A percentile compares a stretch with the other conserved stretches of the same genome.
phyloP scores from a whole-genome alignment of 2,329 filamentous ascomycete species.

The Penicillium janthinellum region DNA sequence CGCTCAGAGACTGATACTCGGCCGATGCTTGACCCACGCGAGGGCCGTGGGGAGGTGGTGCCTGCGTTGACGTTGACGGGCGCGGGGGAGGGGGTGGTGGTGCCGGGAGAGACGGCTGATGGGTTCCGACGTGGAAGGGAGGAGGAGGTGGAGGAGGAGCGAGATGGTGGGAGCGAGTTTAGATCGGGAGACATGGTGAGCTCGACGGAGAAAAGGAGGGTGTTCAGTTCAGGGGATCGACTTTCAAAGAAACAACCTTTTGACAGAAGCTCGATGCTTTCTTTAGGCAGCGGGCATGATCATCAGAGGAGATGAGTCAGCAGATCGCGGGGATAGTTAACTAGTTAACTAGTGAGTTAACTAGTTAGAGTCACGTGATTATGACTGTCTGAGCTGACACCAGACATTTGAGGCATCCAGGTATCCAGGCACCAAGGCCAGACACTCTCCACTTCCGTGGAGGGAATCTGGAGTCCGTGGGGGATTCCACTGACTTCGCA shows the following conservation, averaged over 20 bases:
- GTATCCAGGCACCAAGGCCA: neutral
- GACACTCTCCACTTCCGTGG: neutral
- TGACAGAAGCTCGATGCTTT: constrained; percentile 14
- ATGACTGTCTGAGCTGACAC: neutral
- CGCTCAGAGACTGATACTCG: constrained; percentile 45
- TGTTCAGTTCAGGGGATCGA: neutral
- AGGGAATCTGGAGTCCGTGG: constrained; percentile 1
- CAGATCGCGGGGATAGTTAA: constrained; percentile 8
- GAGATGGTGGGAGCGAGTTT: constrained; percentile 67
- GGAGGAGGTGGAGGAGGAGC: constrained; percentile 46
- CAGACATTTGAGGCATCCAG: neutral
- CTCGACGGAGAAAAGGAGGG: neutral
- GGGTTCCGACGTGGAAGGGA: constrained; percentile 35
- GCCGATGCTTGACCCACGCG: constrained; percentile 38
- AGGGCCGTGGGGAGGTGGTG: constrained; percentile 49
- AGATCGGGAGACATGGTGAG: constrained; percentile 70
- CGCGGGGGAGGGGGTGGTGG: constrained; percentile 64
- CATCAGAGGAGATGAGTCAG: constrained; percentile 14
- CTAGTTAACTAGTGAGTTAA: too few species aligned
- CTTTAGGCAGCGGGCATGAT: constrained; percentile 10
- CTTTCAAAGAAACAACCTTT: constrained; percentile 8
- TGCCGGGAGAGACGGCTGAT: constrained; percentile 52
- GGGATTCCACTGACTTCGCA: neutral
- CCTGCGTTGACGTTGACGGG: constrained; percentile 43
- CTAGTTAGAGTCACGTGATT: constrained; percentile 6